Conservation (phyloP, 805 yeast species). For the Yarrowia deformans region DNA sequence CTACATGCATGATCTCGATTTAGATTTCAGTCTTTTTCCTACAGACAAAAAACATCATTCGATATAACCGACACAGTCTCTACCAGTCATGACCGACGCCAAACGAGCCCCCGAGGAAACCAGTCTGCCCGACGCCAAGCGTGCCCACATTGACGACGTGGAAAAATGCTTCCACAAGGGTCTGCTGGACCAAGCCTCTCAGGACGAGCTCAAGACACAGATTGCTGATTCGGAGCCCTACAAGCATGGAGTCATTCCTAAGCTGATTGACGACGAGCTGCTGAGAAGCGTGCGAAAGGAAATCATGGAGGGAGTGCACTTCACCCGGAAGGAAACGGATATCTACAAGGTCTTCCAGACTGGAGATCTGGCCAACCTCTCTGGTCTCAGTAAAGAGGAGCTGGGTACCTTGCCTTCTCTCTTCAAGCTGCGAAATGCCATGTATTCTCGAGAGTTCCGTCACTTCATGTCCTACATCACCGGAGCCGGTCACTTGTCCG, state of each 20-base stretch:
- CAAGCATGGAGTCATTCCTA: constrained; percentile 84
- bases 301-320: constrained; percentile 80
- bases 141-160: constrained; percentile 29
- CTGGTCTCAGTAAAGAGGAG: constrained; percentile 82
- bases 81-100: constrained; percentile 21
- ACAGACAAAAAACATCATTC: not conserved
- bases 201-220: constrained; percentile 34
- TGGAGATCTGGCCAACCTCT: constrained; percentile 87
- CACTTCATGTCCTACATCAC: constrained; percentile 78
- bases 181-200: constrained; percentile 8
- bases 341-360: constrained; percentile 87
- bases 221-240: constrained; percentile 75
- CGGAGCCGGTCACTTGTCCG: constrained; percentile 87
- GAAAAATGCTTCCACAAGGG: constrained; percentile 35
- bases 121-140: constrained; percentile 26
- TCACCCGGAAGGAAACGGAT: constrained; percentile 96
- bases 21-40: constrained; percentile 5
- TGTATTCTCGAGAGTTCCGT: constrained; percentile 86
- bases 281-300: constrained; percentile 83
- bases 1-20: constrained; percentile 27
- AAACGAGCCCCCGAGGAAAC: constrained; percentile 23
- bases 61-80: not conserved
- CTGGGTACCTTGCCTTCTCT: constrained; percentile 74
- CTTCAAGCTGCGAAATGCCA: constrained; percentile 80
- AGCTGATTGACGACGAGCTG: constrained; percentile 76